phyloP scores from a whole-genome alignment of 2,329 filamentous ascomycete genomes.

The Samsoniella hepiali region DNA sequence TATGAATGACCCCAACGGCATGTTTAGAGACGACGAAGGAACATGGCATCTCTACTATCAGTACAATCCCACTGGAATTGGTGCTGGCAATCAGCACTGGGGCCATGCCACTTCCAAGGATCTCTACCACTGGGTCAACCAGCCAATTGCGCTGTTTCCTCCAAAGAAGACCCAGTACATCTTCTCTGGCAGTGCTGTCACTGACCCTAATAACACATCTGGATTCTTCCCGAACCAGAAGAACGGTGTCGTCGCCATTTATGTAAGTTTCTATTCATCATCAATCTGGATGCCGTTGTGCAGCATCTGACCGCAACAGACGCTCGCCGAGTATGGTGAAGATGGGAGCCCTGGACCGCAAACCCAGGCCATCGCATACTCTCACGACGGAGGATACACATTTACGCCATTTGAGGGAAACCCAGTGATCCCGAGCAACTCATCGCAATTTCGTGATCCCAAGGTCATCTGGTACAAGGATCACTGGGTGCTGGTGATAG shows the following conservation, averaged over 20 bases:
- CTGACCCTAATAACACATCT: slow-evolving; percentile 62
- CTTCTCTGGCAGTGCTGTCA: slow-evolving; percentile 54
- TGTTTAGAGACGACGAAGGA: slow-evolving; percentile 56
- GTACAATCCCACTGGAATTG: slow-evolving; percentile 41
- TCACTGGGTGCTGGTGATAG: slow-evolving; percentile 56
- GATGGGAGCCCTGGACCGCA: slow-evolving; percentile 31
- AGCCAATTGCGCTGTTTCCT: slow-evolving; percentile 58
- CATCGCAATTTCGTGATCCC: slow-evolving; percentile 61
- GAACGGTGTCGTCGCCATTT: slow-evolving; percentile 58
- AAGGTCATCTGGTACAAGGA: slow-evolving; percentile 59
- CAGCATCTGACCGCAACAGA: slow-evolving; percentile 20
- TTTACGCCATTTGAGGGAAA: slow-evolving; percentile 59
- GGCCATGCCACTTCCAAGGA: slow-evolving; percentile 62
- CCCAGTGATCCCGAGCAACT: slow-evolving; percentile 55
- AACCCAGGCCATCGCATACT: slow-evolving; percentile 60
- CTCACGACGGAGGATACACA: slow-evolving; percentile 57
- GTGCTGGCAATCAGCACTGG: slow-evolving; percentile 62
- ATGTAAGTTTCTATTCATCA: slow-evolving; percentile 25
- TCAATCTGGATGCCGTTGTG: slow-evolving; percentile 33
- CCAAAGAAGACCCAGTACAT: slow-evolving; percentile 42
- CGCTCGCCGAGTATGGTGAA: slow-evolving; percentile 22
- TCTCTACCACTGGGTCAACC: slow-evolving; percentile 62
- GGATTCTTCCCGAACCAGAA: slow-evolving; percentile 60
- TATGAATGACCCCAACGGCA: slow-evolving; percentile 64
- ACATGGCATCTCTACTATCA: slow-evolving; percentile 66